Conservation (phyloP, 192 early-diverging fungal genomes). For the Mortierella claussenii region DNA sequence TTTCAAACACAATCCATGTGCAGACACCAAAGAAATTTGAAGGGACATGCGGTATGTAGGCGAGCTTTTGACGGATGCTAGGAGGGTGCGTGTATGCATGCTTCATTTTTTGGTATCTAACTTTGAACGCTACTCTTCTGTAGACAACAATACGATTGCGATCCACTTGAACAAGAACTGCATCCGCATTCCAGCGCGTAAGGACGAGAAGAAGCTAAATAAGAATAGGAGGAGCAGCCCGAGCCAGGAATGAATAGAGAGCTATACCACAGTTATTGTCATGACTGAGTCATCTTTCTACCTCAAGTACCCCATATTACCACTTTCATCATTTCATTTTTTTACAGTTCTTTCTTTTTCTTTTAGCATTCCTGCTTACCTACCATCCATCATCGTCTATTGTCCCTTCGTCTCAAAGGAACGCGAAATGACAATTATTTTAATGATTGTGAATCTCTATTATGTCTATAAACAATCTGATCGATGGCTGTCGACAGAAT, state of each 20-base stretch:
- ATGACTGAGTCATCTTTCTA: too few relatives aligned
- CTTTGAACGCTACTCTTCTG: too few relatives aligned
- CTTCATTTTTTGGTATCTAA: too few relatives aligned
- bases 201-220: slow-evolving; percentile 37
- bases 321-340: neutral
- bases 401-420: too few relatives aligned
- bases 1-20: slow-evolving; percentile 38
- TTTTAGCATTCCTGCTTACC: neutral
- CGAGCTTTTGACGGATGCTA: too few relatives aligned
- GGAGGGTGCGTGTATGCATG: too few relatives aligned
- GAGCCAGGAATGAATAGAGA: neutral
- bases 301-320: neutral
- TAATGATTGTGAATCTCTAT: too few relatives aligned
- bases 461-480: slow-evolving; percentile 3
- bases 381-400: neutral
- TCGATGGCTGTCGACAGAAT: neutral
- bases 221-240: slow-evolving; percentile 15
- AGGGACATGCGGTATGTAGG: slow-evolving; percentile 34
- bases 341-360: neutral
- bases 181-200: slow-evolving; percentile 31
- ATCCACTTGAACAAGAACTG: slow-evolving; percentile 34
- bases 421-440: too few relatives aligned
- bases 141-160: slow-evolving; percentile 34
- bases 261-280: too few relatives aligned
- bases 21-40: slow-evolving; percentile 42